These are phyloP conservation scores for Papiliotrema laurentii DNA, from an alignment of 1,284 basidiomycete species.

Conservation along the genomic window DNA sequence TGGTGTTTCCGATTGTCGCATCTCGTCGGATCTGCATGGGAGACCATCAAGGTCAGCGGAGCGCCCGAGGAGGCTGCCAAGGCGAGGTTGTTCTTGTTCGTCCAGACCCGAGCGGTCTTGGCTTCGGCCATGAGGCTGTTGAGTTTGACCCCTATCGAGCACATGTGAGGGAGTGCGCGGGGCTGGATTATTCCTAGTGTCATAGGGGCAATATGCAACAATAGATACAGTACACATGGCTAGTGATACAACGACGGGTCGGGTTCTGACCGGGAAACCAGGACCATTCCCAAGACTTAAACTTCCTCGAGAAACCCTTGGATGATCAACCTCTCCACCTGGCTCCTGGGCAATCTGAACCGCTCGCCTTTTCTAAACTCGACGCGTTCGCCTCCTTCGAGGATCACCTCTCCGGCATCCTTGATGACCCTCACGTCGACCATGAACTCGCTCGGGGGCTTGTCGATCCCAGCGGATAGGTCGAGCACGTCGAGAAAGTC, in stretches of 20 bases:
- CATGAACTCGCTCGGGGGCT: constrained; percentile 55
- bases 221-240: background rate
- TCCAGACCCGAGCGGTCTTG: constrained; percentile 82
- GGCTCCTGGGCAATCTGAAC: constrained; percentile 75
- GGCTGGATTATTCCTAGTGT: background rate
- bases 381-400: constrained; percentile 73
- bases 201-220: background rate
- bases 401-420: constrained; percentile 84
- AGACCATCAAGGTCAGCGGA: constrained; percentile 66
- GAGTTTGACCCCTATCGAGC: constrained; percentile 81
- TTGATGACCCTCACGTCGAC: constrained; percentile 53
- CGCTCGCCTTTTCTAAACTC: constrained; percentile 84
- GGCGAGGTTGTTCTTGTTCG: constrained; percentile 87
- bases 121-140: constrained; percentile 80
- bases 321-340: constrained; percentile 86
- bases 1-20: constrained; percentile 52
- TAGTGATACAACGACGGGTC: background rate
- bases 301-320: constrained; percentile 78
- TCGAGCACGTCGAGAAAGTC: constrained; percentile 83
- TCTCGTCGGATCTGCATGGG: constrained; percentile 47
- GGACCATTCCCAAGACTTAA: constrained; percentile 9
- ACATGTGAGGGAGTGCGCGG: constrained; percentile 62
- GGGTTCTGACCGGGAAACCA: background rate
- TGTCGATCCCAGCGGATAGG: constrained; percentile 68
- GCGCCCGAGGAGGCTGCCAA: constrained; percentile 65